Base-by-base conservation (phyloP, 768 basidiomycete species). In the Sporobolomyces phaffii region DNA sequence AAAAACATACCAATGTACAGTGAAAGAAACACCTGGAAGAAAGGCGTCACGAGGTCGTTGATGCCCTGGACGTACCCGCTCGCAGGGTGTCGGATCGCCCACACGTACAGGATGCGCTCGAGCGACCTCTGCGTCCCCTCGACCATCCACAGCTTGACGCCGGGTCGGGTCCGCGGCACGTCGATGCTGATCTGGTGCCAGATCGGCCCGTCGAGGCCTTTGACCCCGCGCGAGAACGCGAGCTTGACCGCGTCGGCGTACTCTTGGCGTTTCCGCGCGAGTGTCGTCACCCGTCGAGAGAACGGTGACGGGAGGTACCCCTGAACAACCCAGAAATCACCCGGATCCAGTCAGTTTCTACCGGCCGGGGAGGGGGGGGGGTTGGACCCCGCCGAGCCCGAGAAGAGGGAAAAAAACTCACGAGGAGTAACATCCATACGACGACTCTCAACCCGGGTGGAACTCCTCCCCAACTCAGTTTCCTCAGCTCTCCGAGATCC, bases 121-220 rank as follows among this genome's bases (percentile, higher is more conserved):
- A 99, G 81, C 74, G 90, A 86, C 91, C 92, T 82, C 77, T 98
- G 96, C 5, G 96, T 93, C 24, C 85, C 84, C 31, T 81, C 85
- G 73, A 90, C 86, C 85, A 90, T 88, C 96, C 96, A 99, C 26
- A 99, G 78, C 40, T 81, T 83, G 15, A 94, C 86, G 26, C 93
- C 92, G 22, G 96, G 93, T 54, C 93, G 80, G 43, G 96, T 99
- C 59, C 96, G 82, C 15, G 96, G 96, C 9, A 97, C 94, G 75
- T 99, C 96, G 65, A 97, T 98, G 75, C 91, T 91, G 73, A 98
- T 98, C 78, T 99, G 96, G 79, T 98, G 96, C 96, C 96, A 98
- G 76, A 98, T 94, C 78, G 90, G 89, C 74, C 92, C 91, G 78
- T 99, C 94, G 34, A 94, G 82, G 0, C 88, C 86, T 62, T 88